Conservation (phyloP, 495 filamentous ascomycete genomes). For the Penicillium diatomitis region DNA sequence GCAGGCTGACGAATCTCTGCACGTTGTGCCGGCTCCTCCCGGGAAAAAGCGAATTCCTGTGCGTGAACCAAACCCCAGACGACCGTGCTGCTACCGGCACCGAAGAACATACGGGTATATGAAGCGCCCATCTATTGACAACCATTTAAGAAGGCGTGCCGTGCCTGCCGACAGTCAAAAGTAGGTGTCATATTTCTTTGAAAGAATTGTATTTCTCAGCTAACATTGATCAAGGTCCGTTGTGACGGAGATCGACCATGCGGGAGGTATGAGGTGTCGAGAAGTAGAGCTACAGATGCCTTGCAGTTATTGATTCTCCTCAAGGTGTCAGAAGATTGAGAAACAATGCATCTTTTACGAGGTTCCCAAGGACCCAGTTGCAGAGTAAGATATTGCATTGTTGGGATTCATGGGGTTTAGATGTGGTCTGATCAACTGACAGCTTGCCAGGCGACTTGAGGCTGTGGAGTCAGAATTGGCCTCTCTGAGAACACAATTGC, state of each 20-base stretch:
- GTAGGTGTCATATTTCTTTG: conserved; percentile 5
- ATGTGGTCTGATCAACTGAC: neutral
- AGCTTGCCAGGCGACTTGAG: conserved; percentile 18
- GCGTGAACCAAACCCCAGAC: neutral
- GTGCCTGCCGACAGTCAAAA: conserved; percentile 30
- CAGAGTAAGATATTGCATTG: conserved; percentile 13
- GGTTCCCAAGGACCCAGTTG: conserved; percentile 25
- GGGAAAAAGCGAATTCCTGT: conserved; percentile 36
- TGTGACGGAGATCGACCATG: conserved; percentile 34
- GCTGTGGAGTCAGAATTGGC: conserved; percentile 21
- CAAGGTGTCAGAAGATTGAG: conserved; percentile 25
- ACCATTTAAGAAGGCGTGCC: conserved; percentile 26
- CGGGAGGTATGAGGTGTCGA: conserved; percentile 15
- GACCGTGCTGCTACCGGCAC: neutral
- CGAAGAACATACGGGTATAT: no score
- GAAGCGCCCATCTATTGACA: no score
- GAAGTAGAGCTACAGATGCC: neutral
- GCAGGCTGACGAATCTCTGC: conserved; percentile 19
- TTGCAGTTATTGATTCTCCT: neutral
- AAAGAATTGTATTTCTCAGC: neutral
- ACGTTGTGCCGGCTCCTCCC: conserved; percentile 17
- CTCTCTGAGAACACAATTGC: conserved; percentile 18
- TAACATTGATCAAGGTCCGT: conserved; percentile 20
- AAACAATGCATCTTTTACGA: conserved; percentile 33
- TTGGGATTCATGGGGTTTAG: neutral